Evolutionary conservation across 2,329 filamentous ascomycete genomes (phyloP).

Genomic region (Pseudomassariella vexata): DNA sequence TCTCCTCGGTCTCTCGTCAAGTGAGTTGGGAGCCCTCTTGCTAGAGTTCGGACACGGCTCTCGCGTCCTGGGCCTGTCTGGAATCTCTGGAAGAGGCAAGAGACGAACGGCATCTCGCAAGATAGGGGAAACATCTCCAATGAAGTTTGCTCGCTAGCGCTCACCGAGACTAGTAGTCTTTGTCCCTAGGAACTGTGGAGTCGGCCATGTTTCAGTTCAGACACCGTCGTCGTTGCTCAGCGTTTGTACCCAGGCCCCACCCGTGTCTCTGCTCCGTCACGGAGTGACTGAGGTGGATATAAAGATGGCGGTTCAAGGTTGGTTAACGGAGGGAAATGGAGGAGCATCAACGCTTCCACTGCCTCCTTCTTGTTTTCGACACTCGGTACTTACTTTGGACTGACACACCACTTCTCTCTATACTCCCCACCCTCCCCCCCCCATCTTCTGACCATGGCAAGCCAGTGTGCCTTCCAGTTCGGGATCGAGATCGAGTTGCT

Average conservation of each 20-base stretch:
- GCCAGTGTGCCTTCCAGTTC: constrained; percentile 15
- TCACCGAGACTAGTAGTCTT: neutral
- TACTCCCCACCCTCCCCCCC: too few species aligned
- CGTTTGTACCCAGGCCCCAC: neutral
- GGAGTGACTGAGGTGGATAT: neutral
- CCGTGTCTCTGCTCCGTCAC: neutral
- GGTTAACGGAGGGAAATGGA: neutral
- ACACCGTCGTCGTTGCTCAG: neutral
- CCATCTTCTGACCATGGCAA: constrained; percentile 4
- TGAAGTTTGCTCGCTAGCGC: too few species aligned
- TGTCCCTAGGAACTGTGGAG: neutral
- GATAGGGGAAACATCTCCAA: too few species aligned
- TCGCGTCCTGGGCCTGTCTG: too few species aligned
- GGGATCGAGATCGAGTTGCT: constrained; percentile 33
- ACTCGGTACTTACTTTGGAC: too few species aligned
- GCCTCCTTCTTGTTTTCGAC: too few species aligned
- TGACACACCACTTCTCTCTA: too few species aligned
- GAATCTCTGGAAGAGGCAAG: too few species aligned
- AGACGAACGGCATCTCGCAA: too few species aligned
- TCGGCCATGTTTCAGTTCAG: neutral
- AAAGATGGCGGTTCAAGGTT: neutral
- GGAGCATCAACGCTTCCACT: neutral
- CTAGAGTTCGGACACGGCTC: too few species aligned
- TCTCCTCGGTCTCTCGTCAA: too few species aligned
- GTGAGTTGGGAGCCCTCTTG: too few species aligned